These are phyloP conservation scores for Solanum chmielewskii DNA, from an alignment of 257 asterid species.

Conservation along the genomic window DNA sequence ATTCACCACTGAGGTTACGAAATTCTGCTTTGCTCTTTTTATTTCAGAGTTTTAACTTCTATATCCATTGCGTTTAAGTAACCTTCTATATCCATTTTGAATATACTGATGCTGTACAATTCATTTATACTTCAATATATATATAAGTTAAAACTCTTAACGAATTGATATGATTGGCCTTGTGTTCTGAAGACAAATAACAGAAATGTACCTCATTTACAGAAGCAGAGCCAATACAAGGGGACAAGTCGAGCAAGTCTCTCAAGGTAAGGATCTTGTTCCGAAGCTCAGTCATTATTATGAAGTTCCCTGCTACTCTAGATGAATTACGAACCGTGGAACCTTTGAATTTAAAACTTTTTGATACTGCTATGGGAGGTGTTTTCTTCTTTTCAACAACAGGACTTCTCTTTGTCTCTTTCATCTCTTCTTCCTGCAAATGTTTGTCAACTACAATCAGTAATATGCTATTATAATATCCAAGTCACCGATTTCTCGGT, in stretches of 20 bases:
- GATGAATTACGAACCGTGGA: slow-evolving; percentile 19
- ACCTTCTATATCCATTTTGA: neutral
- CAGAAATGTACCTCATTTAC: slow-evolving; percentile 39
- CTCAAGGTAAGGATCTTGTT: slow-evolving; percentile 60
- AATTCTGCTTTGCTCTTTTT: neutral
- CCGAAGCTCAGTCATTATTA: slow-evolving; percentile 38
- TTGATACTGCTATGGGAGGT: slow-evolving; percentile 4
- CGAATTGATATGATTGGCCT: neutral
- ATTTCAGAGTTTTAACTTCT: neutral
- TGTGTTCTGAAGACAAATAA: neutral
- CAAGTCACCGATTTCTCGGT: neutral
- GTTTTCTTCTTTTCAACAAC: neutral
- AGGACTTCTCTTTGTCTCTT: slow-evolving; percentile 11
- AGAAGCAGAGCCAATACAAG: slow-evolving; percentile 54
- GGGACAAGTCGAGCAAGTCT: slow-evolving; percentile 77
- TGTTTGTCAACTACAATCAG: neutral
- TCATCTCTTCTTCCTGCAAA: slow-evolving; percentile 35
- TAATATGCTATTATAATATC: neutral
- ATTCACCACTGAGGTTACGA: neutral
- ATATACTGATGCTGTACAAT: neutral
- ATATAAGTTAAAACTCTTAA: neutral
- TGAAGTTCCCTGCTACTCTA: slow-evolving; percentile 37
- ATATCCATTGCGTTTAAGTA: neutral
- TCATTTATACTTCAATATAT: neutral
- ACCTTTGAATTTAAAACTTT: slow-evolving; percentile 13